These are phyloP conservation scores for Zelopaecilomyces penicillatus DNA, from an alignment of 2,329 filamentous ascomycete genomes.

Conservation along the genomic window DNA sequence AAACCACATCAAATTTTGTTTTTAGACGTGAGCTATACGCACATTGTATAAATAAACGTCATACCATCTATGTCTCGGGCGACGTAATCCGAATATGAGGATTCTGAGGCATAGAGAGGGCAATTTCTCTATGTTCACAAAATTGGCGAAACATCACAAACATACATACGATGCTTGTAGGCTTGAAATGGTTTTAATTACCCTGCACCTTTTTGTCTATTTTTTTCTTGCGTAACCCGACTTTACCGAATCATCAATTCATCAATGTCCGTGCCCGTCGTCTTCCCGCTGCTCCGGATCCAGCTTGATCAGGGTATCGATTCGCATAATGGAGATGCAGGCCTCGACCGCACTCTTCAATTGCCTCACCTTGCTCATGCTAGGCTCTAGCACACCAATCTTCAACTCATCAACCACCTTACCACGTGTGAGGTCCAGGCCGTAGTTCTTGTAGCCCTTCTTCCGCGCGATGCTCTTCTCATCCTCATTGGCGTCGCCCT, in stretches of 20 bases:
- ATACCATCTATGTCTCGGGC: constrained; percentile 10
- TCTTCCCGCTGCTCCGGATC: constrained; percentile 78
- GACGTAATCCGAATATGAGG: neutral
- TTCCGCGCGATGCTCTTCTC: constrained; percentile 85
- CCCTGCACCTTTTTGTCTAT: constrained; percentile 15
- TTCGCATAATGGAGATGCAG: constrained; percentile 98
- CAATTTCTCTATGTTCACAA: too few species aligned
- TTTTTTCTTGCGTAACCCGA: neutral
- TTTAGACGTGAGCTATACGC: constrained; percentile 27
- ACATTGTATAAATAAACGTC: constrained; percentile 31
- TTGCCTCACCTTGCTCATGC: constrained; percentile 96
- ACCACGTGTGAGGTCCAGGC: constrained; percentile 79
- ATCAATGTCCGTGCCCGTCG: constrained; percentile 76
- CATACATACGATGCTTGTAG: neutral
- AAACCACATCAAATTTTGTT: constrained; percentile 17
- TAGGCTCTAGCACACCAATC: constrained; percentile 90
- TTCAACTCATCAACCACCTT: constrained; percentile 91
- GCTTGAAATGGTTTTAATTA: neutral
- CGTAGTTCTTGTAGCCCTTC: constrained; percentile 99
- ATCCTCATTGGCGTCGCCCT: constrained; percentile 75
- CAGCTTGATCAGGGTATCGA: constrained; percentile 96
- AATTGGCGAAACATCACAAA: constrained; percentile 9
- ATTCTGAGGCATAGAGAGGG: neutral
- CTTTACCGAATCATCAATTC: constrained; percentile 6
- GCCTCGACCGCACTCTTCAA: constrained; percentile 98